Base-by-base conservation (phyloP, 176 grass and related monocot genomes). In the Phragmites australis region DNA sequence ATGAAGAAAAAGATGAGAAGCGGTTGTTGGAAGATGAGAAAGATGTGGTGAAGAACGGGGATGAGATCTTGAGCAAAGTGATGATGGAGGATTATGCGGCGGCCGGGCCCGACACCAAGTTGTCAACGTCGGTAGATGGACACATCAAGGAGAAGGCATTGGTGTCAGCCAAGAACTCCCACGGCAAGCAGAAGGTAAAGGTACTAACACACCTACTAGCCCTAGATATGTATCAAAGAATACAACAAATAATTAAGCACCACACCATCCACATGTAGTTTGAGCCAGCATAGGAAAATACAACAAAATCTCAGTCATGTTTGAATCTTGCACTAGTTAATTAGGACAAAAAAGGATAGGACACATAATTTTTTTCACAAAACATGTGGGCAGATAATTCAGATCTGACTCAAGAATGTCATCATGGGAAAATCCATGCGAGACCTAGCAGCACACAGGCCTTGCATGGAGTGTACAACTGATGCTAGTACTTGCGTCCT, bases 121-220 rank as follows among this genome's bases (percentile, higher is more conserved):
- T 83, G 12, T 90, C 87, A 23, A 15, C 81, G 13, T 86, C 84
- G n/a, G 81, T 83, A 16, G 88, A 87, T 43, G 70, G 46, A 9
- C 74, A 89, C 25, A 86, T 81, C 79, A 87, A 82, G 57, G 78
- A 86, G 75, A 90, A 88, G 59, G 1, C 74, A n/a, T 47, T 82
- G 26, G 29, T 62, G 12, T 22, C 65, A 19, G 40, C 52, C 31
- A 98, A 89, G 88, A 85, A 75, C 55, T 83, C 88, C n/a, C 78
- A 93, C 2, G 88, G 86, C 60, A 98, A 94, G 75, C 77, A 88
- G 2, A 98, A 94, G 90, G 88, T 90, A 6, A 98, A 97, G 85
- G 85, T 94, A 81, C 66, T 22, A 6, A 0, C 68, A 23, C 5
- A 49, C 29, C 45, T 31, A 15, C 23, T 21, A 18, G 44, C 85